A percentile compares a stretch with the other conserved stretches of the same genome.
These are phyloP conservation scores for Iris macrosiphon DNA, from an alignment of 106 monocot genomes.

Conservation along the genomic window DNA sequence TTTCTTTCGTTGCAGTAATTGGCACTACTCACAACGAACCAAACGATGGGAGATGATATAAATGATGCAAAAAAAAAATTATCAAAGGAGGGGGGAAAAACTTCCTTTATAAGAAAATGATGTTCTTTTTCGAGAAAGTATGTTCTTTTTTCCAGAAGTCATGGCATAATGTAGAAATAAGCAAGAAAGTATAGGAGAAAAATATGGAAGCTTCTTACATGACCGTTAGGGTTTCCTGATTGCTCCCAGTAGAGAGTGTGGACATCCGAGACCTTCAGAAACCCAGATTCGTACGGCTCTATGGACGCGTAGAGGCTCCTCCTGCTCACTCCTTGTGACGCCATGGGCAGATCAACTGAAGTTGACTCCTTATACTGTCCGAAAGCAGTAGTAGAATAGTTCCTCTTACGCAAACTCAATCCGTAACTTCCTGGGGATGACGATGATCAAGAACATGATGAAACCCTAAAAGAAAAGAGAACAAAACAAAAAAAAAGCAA, in stretches of 20 bases:
- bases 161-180: too few relatives aligned
- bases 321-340: constrained; percentile 17
- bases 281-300: constrained; percentile 76
- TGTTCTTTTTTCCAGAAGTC: too few relatives aligned
- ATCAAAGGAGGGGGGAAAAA: too few relatives aligned
- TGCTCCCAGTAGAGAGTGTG: constrained; percentile 92
- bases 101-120: too few relatives aligned
- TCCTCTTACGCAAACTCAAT: background rate
- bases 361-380: constrained; percentile 1
- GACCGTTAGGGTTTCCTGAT: constrained; percentile 85
- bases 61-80: too few relatives aligned
- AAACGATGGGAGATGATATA: too few relatives aligned
- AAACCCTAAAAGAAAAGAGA: background rate
- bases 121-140: too few relatives aligned
- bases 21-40: too few relatives aligned
- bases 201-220: constrained; percentile 34
- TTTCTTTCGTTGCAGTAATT: too few relatives aligned
- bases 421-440: constrained; percentile 4
- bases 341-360: constrained; percentile 29
- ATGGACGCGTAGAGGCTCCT: constrained; percentile 50
- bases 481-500: background rate
- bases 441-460: background rate
- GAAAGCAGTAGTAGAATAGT: background rate
- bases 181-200: too few relatives aligned
- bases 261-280: constrained; percentile 75